Base-by-base conservation (phyloP, 2,329 filamentous ascomycete species). In the Penicillium crustosum region DNA sequence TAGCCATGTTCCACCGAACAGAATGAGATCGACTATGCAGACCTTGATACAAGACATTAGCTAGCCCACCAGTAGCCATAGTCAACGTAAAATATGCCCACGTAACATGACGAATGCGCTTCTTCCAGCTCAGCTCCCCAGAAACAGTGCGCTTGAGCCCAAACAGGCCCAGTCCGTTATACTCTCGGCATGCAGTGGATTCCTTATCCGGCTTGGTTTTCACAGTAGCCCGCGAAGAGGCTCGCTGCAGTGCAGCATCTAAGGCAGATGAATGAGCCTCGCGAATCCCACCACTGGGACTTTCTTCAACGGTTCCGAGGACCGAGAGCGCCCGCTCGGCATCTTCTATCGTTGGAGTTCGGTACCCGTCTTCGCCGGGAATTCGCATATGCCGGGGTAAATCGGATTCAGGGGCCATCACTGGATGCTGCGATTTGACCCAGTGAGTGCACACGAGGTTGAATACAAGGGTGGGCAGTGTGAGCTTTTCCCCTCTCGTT, bases 51-150 rank as follows among this genome's bases (percentile, higher is more conserved):
- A 87, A 65, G 6, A 85, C 83, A 71, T 86, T 87, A 6, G 85
- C 83, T 58, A 86, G 76, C 0, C 83, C 83, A 6, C 83, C 83
- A 0, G 83, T 86, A 2, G 83, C 83, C 83, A 86, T 87, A 1
- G 83, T 86, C 73, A 86, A 77, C 17, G 89, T 90, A 67, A 92
- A 93, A 81, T 87, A 93, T 0, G 89, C 91, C 90, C 90, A 93
- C 1, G 85, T 87, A 62, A 86, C 82, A 73, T 87, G 85, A 50
- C 81, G 75, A 44, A 87, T 80, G n/a, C 85, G 75, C 62, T 84
- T 77, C 61, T 77, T 80, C 76, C 82, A 84, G 44, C 73, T 69
- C 21, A 83, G 69, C 15, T 66, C 59, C 6, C 61, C 58, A 15
- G 69, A 61, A 31, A 58, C 61, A 48, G 63, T 50, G 47, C 64